phyloP scores from a whole-genome alignment of 805 yeast species.

The Grigorovia yakushimaensis region DNA sequence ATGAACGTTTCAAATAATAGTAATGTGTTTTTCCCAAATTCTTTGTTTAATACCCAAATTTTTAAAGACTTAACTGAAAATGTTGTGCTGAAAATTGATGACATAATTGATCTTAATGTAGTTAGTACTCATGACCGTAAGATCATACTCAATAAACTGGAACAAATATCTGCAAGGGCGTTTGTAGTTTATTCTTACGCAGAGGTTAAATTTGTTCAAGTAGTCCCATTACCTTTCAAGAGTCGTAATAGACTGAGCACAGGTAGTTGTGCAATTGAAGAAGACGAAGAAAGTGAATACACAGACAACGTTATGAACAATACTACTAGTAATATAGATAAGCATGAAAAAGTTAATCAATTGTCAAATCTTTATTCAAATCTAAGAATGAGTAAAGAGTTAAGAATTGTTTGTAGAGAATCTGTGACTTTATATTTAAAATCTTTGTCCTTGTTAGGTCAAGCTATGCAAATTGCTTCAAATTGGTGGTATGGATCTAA shows the following conservation, averaged over 20 bases:
- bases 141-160: slow-evolving; percentile 40
- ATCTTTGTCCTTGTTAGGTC: slow-evolving; percentile 69
- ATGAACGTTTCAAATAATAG: slow-evolving; percentile 5
- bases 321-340: background rate
- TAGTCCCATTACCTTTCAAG: slow-evolving; percentile 44
- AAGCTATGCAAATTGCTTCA: slow-evolving; percentile 77
- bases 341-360: background rate
- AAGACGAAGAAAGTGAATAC: slow-evolving; percentile 3
- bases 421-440: slow-evolving; percentile 81
- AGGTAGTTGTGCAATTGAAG: slow-evolving; percentile 26
- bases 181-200: slow-evolving; percentile 85
- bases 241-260: slow-evolving; percentile 15
- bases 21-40: slow-evolving; percentile 10
- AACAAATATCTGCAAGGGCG: slow-evolving; percentile 76
- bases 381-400: background rate
- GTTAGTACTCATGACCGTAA: slow-evolving; percentile 11
- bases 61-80: slow-evolving; percentile 27
- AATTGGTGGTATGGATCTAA: slow-evolving; percentile 72
- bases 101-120: slow-evolving; percentile 13
- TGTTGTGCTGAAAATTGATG: slow-evolving; percentile 21
- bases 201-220: slow-evolving; percentile 79
- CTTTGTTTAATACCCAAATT: slow-evolving; percentile 20
- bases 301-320: background rate
- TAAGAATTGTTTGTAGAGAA: slow-evolving; percentile 53
- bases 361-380: background rate